phyloP scores from a whole-genome alignment of 1,284 basidiomycete species.

The Mycena sp. region DNA sequence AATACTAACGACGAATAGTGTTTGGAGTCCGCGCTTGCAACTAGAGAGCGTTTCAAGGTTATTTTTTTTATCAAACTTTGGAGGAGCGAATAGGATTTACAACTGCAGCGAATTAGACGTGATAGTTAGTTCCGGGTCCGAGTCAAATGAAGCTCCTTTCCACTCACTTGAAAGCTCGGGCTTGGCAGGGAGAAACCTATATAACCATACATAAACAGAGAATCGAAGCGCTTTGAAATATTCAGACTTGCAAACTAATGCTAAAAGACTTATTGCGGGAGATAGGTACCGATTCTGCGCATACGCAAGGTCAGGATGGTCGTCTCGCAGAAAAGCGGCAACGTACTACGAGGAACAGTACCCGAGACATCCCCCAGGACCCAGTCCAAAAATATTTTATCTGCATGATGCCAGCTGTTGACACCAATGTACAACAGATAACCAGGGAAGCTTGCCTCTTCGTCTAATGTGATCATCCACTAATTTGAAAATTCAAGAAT shows the following conservation, averaged over 20 bases:
- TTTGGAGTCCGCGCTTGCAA: slow-evolving; percentile 40
- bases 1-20: slow-evolving; percentile 37
- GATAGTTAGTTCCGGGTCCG: slow-evolving; percentile 7
- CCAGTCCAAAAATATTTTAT: slow-evolving; percentile 50
- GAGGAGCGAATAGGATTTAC: slow-evolving; percentile 29
- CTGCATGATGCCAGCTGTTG: slow-evolving; percentile 31
- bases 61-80: background rate
- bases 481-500: slow-evolving; percentile 22
- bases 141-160: slow-evolving; percentile 35
- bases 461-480: slow-evolving; percentile 49
- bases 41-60: slow-evolving; percentile 30
- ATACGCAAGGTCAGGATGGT: slow-evolving; percentile 20
- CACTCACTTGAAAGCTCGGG: slow-evolving; percentile 38
- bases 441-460: slow-evolving; percentile 40
- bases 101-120: slow-evolving; percentile 31
- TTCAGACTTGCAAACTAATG: slow-evolving; percentile 16
- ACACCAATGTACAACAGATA: slow-evolving; percentile 19
- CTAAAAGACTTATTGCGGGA: slow-evolving; percentile 34
- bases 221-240: slow-evolving; percentile 31
- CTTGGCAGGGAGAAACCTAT: slow-evolving; percentile 37
- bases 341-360: slow-evolving; percentile 49
- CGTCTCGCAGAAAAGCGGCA: background rate
- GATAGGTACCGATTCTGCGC: slow-evolving; percentile 51
- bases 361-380: slow-evolving; percentile 43
- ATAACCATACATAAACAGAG: background rate